A percentile compares a stretch with the other conserved stretches of the same genome.
Evolutionary conservation across 2,329 filamentous ascomycete genomes (phyloP).

Genomic region (Fusarium floridanum): DNA sequence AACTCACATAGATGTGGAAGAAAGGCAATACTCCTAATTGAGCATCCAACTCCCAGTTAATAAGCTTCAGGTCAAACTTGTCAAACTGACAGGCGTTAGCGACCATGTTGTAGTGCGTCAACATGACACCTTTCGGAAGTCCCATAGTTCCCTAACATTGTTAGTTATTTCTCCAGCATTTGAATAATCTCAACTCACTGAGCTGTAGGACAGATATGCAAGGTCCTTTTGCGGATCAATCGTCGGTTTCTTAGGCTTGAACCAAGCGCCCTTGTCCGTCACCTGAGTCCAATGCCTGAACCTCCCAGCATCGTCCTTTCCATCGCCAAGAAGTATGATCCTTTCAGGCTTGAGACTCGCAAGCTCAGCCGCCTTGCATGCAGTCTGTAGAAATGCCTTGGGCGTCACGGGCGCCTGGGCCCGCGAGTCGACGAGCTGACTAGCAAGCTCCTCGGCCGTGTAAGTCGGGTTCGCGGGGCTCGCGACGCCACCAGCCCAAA

Average conservation of each 20-base stretch:
- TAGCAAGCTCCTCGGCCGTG: conserved; percentile 84
- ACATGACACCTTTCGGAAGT: conserved; percentile 89
- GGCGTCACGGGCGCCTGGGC: conserved; percentile 85
- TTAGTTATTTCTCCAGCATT: too few relatives aligned
- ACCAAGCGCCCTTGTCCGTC: conserved; percentile 69
- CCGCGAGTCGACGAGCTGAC: conserved; percentile 83
- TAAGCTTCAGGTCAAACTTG: conserved; percentile 65
- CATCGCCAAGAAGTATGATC: conserved; percentile 82
- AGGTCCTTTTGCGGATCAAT: conserved; percentile 79
- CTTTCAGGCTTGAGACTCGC: conserved; percentile 78
- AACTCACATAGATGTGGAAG: conserved; percentile 86
- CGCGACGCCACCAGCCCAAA: conserved; percentile 85
- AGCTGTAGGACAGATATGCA: conserved; percentile 88
- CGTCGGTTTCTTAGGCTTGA: conserved; percentile 66
- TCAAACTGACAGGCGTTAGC: conserved; percentile 74
- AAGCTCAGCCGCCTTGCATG: conserved; percentile 74
- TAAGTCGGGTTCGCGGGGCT: conserved; percentile 93
- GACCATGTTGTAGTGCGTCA: conserved; percentile 86
- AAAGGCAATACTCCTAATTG: conserved; percentile 87
- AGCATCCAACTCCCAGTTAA: conserved; percentile 75
- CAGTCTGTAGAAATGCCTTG: conserved; percentile 72
- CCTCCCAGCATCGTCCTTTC: conserved; percentile 67
- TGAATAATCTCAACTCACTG: conserved; percentile 50
- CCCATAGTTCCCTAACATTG: conserved; percentile 80
- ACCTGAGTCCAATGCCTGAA: conserved; percentile 81